These are phyloP conservation scores for Vaccinium darrowii DNA, from an alignment of 148 eudicot species.

Conservation along the genomic window DNA sequence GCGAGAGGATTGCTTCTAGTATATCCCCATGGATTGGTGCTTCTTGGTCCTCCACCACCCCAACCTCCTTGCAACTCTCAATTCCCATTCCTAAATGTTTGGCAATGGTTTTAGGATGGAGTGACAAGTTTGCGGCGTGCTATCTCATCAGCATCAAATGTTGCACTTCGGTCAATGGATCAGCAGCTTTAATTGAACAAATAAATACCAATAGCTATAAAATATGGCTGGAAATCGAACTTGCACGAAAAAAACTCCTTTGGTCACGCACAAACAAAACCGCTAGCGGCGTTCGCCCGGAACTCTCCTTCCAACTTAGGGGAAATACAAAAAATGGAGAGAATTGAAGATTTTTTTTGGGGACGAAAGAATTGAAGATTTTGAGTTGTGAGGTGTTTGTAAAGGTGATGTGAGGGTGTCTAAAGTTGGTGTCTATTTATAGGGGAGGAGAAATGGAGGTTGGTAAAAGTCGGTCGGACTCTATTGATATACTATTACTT, in stretches of 20 bases:
- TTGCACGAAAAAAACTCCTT: background rate
- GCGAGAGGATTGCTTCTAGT: slow-evolving; percentile 49
- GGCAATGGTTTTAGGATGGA: background rate
- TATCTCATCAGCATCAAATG: no score
- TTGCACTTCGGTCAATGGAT: no score
- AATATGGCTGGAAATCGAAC: no score
- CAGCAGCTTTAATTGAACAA: no score
- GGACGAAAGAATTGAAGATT: background rate
- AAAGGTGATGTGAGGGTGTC: background rate
- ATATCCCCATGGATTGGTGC: slow-evolving; percentile 47
- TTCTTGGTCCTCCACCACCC: background rate
- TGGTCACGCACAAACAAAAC: no score
- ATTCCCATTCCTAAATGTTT: background rate
- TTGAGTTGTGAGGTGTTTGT: background rate
- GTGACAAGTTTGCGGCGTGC: background rate
- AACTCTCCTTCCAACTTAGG: no score
- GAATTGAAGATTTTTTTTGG: background rate
- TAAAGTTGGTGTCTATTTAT: background rate
- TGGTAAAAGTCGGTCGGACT: background rate
- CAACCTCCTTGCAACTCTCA: background rate
- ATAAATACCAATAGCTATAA: no score
- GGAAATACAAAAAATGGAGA: no score
- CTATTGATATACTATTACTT: background rate
- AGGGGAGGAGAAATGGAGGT: slow-evolving; percentile 1
- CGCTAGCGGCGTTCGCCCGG: no score